Conservation (phyloP, 495 filamentous ascomycete genomes). For the Trichocladium uniseriatum region DNA sequence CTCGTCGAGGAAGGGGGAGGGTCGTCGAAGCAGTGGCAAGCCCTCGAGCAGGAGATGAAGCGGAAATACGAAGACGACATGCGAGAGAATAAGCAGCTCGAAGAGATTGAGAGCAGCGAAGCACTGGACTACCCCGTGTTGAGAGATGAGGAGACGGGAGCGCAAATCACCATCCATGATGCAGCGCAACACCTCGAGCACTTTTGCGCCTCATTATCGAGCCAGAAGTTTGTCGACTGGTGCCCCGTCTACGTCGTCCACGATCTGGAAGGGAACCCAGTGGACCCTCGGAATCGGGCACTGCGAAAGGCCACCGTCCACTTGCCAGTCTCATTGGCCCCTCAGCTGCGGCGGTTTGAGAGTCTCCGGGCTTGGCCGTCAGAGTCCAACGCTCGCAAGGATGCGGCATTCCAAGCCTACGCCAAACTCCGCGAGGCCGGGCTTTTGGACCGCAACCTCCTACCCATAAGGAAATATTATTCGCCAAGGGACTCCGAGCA, state of each 20-base stretch:
- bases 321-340: constrained; percentile 62
- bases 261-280: constrained; percentile 8
- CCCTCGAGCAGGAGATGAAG: constrained; percentile 66
- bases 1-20: constrained; percentile 36
- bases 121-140: constrained; percentile 39
- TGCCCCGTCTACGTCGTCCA: constrained; percentile 42
- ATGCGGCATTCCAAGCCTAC: constrained; percentile 81
- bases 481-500: constrained; percentile 33
- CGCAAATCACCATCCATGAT: constrained; percentile 62
- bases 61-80: constrained; percentile 61
- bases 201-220: constrained; percentile 61
- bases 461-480: constrained; percentile 47
- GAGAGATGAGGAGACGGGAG: constrained; percentile 48
- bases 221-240: constrained; percentile 42
- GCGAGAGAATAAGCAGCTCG: constrained; percentile 39
- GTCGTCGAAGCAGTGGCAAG: constrained; percentile 45
- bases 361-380: constrained; percentile 54
- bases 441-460: constrained; percentile 68
- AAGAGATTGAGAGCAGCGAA: constrained; percentile 45
- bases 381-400: constrained; percentile 67
- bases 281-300: constrained; percentile 1
- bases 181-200: constrained; percentile 69
- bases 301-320: constrained; percentile 49
- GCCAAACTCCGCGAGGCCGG: constrained; percentile 56
- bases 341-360: constrained; percentile 46